These are phyloP conservation scores for Vitis vinifera DNA, from an alignment of 164 flowering plant genomes.

Conservation along the genomic window ASM3070453v1 NC_081818.1:25629001-25629500, in stretches of 20 bases:
- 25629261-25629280: constrained; percentile 35
- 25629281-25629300: constrained; percentile 30
- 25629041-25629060: constrained; percentile 79
- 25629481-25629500: constrained; percentile 43
- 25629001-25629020: constrained; percentile 59
- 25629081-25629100: constrained; percentile 34
- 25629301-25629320: constrained; percentile 48
- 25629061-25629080: constrained; percentile 51
- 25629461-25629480: constrained; percentile 43
- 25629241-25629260: constrained; percentile 48
- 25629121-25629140: constrained; percentile 19
- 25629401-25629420: constrained; percentile 8
- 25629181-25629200: constrained; percentile 34
- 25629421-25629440: constrained; percentile 28
- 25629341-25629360: constrained; percentile 53
- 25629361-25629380: constrained; percentile 44
- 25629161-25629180: constrained; percentile 28
- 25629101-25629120: constrained; percentile 21
- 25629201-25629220: constrained; percentile 39
- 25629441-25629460: constrained; percentile 45
- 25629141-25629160: neutral
- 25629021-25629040: constrained; percentile 79
- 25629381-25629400: constrained; percentile 38
- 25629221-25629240: constrained; percentile 46
- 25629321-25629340: constrained; percentile 54